These are phyloP conservation scores for Macrolepiota albuminosa DNA, from an alignment of 768 basidiomycete genomes.

Conservation along the genomic window DNA sequence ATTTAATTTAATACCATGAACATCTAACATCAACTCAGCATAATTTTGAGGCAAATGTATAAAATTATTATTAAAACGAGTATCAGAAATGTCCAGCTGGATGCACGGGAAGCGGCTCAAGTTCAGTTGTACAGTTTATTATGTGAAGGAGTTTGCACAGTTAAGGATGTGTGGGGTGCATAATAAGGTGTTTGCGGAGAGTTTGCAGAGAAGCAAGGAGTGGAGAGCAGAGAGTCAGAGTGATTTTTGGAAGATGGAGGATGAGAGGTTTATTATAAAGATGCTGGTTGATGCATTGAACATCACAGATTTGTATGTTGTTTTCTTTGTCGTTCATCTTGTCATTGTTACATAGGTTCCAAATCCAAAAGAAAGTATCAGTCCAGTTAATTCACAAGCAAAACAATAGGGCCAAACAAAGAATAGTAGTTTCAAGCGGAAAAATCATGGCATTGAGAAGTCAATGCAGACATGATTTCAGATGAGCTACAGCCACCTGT, in stretches of 20 bases:
- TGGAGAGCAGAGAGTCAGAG: conserved; percentile 78
- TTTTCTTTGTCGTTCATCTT: too few relatives aligned
- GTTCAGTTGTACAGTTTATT: conserved; percentile 80
- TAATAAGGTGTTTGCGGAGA: conserved; percentile 55
- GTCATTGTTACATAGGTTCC: too few relatives aligned
- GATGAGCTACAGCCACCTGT: too few relatives aligned
- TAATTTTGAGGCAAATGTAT: too few relatives aligned
- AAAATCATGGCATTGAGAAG: background rate
- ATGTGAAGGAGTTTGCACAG: conserved; percentile 73
- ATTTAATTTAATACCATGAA: too few relatives aligned
- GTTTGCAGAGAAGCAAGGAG: conserved; percentile 51
- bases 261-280: conserved; percentile 80
- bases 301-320: conserved; percentile 72
- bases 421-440: accelerated
- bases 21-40: too few relatives aligned
- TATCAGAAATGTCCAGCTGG: conserved; percentile 80
- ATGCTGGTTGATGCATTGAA: conserved; percentile 85
- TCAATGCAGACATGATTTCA: background rate
- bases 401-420: background rate
- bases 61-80: too few relatives aligned
- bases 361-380: background rate
- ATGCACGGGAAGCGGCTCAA: conserved; percentile 69
- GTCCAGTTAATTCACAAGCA: too few relatives aligned
- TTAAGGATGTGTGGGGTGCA: conserved; percentile 69
- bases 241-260: conserved; percentile 78